Evolutionary conservation across 768 basidiomycete genomes (phyloP).

Genomic region (Pleurotus pulmonarius): DNA sequence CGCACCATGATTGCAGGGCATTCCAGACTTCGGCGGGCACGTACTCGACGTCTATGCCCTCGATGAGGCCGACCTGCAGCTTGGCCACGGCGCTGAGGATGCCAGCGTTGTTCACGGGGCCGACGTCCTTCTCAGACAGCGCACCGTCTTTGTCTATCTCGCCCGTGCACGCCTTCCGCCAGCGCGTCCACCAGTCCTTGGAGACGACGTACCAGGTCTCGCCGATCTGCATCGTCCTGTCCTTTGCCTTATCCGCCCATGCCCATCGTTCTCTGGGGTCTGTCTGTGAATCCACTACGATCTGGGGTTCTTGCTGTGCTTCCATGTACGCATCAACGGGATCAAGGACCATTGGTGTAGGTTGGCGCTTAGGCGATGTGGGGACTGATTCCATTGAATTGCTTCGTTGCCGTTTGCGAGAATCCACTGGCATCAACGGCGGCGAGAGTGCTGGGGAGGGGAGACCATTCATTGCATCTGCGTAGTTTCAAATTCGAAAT

Average conservation of each 20-base stretch:
- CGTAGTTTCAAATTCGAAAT: neutral
- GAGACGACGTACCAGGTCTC: slow-evolving; percentile 81
- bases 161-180: slow-evolving; percentile 70
- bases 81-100: slow-evolving; percentile 55
- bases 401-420: slow-evolving; percentile 72
- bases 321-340: slow-evolving; percentile 67
- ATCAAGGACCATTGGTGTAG: slow-evolving; percentile 39
- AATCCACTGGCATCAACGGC: slow-evolving; percentile 28
- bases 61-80: slow-evolving; percentile 41
- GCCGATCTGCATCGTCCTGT: slow-evolving; percentile 51
- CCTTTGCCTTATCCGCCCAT: slow-evolving; percentile 44
- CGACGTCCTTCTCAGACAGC: slow-evolving; percentile 58
- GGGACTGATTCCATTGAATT: slow-evolving; percentile 72
- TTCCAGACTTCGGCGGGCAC: slow-evolving; percentile 74
- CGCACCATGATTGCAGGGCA: slow-evolving; percentile 66
- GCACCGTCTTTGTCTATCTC: slow-evolving; percentile 64
- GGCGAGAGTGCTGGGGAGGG: slow-evolving; percentile 46
- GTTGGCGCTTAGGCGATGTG: slow-evolving; percentile 75
- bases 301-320: slow-evolving; percentile 44
- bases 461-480: slow-evolving; percentile 37
- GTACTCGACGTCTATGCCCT: slow-evolving; percentile 71
- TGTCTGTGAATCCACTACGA: slow-evolving; percentile 14
- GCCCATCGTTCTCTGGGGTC: slow-evolving; percentile 9
- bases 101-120: slow-evolving; percentile 71
- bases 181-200: slow-evolving; percentile 69